Evolutionary conservation across 306 rosid species (phyloP).

Genomic region (Lablab purpureus): DNA sequence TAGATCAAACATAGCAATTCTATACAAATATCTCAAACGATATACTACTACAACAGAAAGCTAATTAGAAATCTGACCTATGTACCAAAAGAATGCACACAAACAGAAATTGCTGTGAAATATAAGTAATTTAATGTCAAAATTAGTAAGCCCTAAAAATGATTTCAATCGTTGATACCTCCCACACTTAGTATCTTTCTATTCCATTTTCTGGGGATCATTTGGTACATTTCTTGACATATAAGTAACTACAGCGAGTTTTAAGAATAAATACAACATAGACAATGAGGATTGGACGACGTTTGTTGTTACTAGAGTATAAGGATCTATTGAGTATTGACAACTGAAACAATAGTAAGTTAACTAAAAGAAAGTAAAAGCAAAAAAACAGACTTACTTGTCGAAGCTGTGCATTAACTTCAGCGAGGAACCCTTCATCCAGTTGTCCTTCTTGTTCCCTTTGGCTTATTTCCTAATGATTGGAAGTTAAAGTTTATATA

Average conservation of each 20-base stretch:
- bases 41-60: conserved; percentile 14
- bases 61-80: conserved; percentile 20
- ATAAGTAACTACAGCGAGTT: not conserved
- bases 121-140: conserved; percentile 15
- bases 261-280: not conserved
- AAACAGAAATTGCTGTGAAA: conserved; percentile 27
- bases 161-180: conserved; percentile 16
- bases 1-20: conserved; percentile 7
- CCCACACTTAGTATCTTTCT: not conserved
- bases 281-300: not conserved
- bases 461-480: conserved; percentile 70
- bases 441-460: conserved; percentile 88
- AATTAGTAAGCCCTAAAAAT: conserved; percentile 23
- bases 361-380: conserved; percentile 25
- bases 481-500: conserved; percentile 38
- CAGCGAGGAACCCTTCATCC: conserved; percentile 94
- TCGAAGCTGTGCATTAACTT: conserved; percentile 90
- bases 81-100: conserved; percentile 5
- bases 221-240: not conserved
- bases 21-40: conserved; percentile 26
- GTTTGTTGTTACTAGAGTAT: conserved; percentile 1
- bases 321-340: conserved; percentile 24
- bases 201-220: not conserved
- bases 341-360: conserved; percentile 20
- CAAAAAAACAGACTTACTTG: conserved; percentile 65